Base-by-base conservation (phyloP, 176 grass and related monocot genomes). In the Puccinellia tenuiflora region DNA sequence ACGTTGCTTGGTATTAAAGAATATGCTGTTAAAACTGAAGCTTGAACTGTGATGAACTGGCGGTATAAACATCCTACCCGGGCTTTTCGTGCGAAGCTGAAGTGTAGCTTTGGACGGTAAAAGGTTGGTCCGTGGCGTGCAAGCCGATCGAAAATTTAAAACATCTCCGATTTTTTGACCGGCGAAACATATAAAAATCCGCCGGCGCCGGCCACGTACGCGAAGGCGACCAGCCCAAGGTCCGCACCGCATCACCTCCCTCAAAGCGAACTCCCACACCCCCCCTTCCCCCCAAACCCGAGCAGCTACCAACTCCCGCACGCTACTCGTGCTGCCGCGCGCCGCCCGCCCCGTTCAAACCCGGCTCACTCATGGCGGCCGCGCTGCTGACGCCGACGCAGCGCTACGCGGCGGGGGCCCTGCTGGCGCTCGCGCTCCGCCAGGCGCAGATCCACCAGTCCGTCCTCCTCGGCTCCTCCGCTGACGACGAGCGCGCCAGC, bases 391-490 rank as follows among this genome's bases (percentile, higher is more conserved):
- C 76, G 79, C 85, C 84, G 54, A 98, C 86, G 67, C 92, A 94
- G 88, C 77, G 90, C 1, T 98, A 98, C 92, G 96, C 96, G 25
- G 96, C 91, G 66, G 96, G 92, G 24, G 91, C 96, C 28, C 90
- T 98, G 57, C 88, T 95, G 53, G 96, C 96, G 4, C 85, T 98
- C 53, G 81, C 92, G 40, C 85, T 98, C 73, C 90, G 91, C 67
- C 96, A 95, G 85, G 92, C 91, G 37, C 96, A 98, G 92, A 98
- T 98, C 85, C 91, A 98, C 85, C 93, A 92, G 87, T 87, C 87
- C 48, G 89, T 42, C 20, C 96, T 81, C 67, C 89, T 98, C 62
- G 96, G 90, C 85, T 62, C 51, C 85, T 74, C 74, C 15, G 63
- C 78, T 7, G 69, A 86, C 1, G 77, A 76, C 12, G 91, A 88